These are phyloP conservation scores for Alternaria brassicicola DNA, from an alignment of 2,329 filamentous ascomycete species.

Conservation along the genomic window DNA sequence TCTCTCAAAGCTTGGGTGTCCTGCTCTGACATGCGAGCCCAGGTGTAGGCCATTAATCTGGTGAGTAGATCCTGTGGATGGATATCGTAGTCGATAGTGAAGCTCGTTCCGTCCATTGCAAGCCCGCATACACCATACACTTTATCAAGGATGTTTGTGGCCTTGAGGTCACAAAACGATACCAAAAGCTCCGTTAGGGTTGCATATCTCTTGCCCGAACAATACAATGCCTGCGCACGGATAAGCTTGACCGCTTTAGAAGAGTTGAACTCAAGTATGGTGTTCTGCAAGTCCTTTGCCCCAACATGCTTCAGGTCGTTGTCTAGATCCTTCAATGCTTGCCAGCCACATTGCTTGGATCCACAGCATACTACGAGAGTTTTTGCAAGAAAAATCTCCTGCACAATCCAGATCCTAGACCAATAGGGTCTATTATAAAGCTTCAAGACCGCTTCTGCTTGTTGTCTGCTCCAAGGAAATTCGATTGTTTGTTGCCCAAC, in stretches of 20 bases:
- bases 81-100: not conserved
- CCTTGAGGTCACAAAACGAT: not conserved
- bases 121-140: not conserved
- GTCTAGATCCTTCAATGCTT: not conserved
- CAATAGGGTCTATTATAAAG: not conserved
- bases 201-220: no score
- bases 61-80: not conserved
- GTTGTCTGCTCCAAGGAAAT: not conserved
- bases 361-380: not conserved
- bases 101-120: not conserved
- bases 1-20: no score
- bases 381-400: not conserved
- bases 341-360: not conserved
- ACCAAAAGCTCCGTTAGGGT: no score
- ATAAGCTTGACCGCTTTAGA: no score
- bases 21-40: no score
- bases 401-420: not conserved
- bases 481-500: no score
- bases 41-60: not conserved
- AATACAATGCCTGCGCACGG: no score
- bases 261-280: no score
- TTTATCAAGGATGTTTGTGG: not conserved
- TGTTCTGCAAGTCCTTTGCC: no score
- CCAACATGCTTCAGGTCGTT: no score
- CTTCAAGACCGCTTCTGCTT: not conserved